A percentile compares a stretch with the other conserved stretches of the same genome.
These are phyloP conservation scores for Zygosaccharomyces pseudobailii DNA, from an alignment of 1,139 yeast species.

Conservation along the genomic window DNA sequence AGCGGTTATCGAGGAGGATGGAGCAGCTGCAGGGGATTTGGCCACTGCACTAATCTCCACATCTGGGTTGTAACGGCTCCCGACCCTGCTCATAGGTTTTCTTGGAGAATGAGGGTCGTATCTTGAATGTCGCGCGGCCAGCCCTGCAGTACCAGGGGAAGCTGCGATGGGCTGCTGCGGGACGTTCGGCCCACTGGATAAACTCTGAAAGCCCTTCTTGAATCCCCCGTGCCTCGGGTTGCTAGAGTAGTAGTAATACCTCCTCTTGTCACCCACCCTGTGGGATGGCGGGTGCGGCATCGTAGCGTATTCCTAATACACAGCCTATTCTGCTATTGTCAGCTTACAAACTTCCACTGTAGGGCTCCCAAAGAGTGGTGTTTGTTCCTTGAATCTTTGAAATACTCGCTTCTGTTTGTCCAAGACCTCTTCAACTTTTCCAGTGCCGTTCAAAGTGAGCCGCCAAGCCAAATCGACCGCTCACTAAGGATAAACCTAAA, in stretches of 20 bases:
- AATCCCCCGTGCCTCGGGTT: conserved; percentile 19
- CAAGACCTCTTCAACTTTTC: conserved; percentile 1
- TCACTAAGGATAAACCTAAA: too few relatives aligned
- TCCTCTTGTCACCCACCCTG: conserved; percentile 28
- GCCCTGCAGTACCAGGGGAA: conserved; percentile 2
- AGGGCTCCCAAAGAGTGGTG: neutral
- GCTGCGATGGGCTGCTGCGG: conserved; percentile 3
- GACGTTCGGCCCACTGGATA: conserved; percentile 1
- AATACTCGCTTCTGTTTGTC: neutral
- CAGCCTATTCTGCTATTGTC: neutral
- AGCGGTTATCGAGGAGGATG: neutral
- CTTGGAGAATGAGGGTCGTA: conserved; percentile 24
- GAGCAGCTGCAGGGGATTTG: neutral
- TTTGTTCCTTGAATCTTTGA: neutral
- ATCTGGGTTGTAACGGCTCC: conserved; percentile 22
- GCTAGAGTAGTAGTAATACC: conserved; percentile 27
- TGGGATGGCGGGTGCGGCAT: conserved; percentile 22
- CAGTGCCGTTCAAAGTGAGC: conserved; percentile 4
- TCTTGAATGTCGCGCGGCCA: conserved; percentile 20
- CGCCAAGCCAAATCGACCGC: neutral
- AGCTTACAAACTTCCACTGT: neutral
- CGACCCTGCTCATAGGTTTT: conserved; percentile 12
- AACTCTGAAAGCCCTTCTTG: conserved; percentile 8
- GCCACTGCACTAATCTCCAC: conserved; percentile 6
- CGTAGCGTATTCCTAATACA: neutral